Conservation (phyloP, 148 eudicot genomes). For the Gaultheria prostrata region DNA sequence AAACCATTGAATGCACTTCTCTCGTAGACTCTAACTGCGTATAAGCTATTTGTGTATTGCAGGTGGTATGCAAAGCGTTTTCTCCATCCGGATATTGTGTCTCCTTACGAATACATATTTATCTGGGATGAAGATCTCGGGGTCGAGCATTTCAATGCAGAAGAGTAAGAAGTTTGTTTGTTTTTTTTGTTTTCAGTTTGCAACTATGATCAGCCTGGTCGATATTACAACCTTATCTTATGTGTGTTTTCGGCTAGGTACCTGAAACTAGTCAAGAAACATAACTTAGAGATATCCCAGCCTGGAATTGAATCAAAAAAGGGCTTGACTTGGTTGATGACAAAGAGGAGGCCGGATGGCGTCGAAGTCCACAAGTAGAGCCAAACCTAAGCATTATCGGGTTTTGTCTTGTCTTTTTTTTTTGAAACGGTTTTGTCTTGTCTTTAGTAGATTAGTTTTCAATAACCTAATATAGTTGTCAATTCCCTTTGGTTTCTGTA, state of each 20-base stretch:
- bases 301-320: conserved; percentile 20
- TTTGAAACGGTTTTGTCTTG: background rate
- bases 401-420: background rate
- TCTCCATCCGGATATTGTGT: background rate
- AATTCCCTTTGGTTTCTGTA: background rate
- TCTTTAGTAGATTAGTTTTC: background rate
- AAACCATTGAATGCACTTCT: background rate
- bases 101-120: background rate
- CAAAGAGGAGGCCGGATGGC: conserved; percentile 5
- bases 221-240: background rate
- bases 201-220: background rate
- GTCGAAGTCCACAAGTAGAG: conserved; percentile 20
- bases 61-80: conserved; percentile 33
- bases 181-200: background rate
- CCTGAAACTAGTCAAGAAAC: conserved; percentile 26
- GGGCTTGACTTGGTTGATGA: background rate
- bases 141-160: background rate
- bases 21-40: background rate
- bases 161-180: background rate
- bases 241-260: conserved; percentile 9
- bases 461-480: background rate
- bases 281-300: conserved; percentile 27
- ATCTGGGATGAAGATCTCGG: conserved; percentile 3
- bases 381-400: background rate
- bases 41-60: background rate